Conservation (phyloP, 345 rosid genomes). For the Brassica incana region DNA sequence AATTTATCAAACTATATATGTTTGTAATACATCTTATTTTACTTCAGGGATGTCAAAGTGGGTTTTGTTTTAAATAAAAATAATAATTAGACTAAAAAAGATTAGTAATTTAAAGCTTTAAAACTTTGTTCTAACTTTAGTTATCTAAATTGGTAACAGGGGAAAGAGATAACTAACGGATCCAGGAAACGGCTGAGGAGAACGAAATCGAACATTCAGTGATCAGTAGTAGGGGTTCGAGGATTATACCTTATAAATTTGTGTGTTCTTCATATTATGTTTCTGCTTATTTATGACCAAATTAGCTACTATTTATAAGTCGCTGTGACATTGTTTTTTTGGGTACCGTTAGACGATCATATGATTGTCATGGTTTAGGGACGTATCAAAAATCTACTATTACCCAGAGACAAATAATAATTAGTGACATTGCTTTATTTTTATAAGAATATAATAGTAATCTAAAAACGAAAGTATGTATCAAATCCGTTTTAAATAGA, state of each 20-base stretch:
- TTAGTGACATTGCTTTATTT: not conserved
- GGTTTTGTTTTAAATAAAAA: not conserved
- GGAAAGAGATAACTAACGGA: conserved; percentile 49
- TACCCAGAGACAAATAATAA: not conserved
- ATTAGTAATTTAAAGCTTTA: not conserved
- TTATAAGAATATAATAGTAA: not conserved
- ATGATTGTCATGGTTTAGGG: not conserved
- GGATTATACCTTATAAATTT: not conserved
- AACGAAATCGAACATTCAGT: conserved; percentile 85
- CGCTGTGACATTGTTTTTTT: not conserved
- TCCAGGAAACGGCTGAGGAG: conserved; percentile 59
- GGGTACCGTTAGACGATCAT: not conserved
- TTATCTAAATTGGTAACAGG: conserved; percentile 37
- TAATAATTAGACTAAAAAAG: not conserved
- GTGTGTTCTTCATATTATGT: not conserved
- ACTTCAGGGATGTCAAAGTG: not conserved
- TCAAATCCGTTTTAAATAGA: not conserved
- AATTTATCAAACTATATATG: not conserved
- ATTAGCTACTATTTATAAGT: not conserved
- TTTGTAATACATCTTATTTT: not conserved
- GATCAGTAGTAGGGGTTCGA: conserved; percentile 7
- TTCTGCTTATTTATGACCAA: not conserved
- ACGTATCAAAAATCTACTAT: not conserved
- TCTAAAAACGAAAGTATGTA: not conserved
- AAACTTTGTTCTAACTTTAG: not conserved